phyloP scores from a whole-genome alignment of 257 asterid genomes.

The Solanum tarijense region DNA sequence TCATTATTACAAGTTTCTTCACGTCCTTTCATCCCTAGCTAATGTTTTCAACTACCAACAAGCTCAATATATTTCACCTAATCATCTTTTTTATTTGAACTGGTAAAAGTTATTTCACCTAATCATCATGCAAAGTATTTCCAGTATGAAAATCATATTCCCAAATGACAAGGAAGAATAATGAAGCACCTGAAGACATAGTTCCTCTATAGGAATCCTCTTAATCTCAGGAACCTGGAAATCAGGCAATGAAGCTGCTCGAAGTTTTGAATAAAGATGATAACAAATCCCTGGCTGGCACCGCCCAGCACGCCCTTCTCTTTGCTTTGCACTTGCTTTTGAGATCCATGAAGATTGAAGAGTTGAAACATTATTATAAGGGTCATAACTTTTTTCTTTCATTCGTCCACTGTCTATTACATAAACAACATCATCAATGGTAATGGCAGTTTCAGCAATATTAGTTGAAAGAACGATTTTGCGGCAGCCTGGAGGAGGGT shows the following conservation, averaged over 20 bases:
- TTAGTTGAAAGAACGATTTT: constrained; percentile 88
- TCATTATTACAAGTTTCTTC: not conserved
- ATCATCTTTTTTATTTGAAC: not conserved
- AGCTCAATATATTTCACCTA: not conserved
- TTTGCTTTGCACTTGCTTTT: constrained; percentile 86
- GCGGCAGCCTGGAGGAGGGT: constrained; percentile 66
- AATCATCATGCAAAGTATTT: not conserved
- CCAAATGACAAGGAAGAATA: not conserved
- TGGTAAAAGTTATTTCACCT: not conserved
- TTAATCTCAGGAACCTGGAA: constrained; percentile 93
- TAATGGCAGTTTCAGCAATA: constrained; percentile 90
- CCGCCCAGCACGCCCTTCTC: constrained; percentile 97
- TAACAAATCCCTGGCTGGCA: constrained; percentile 92
- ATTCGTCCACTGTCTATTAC: constrained; percentile 90
- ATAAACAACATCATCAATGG: constrained; percentile 88
- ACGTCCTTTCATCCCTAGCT: not conserved
- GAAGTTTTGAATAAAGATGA: constrained; percentile 72
- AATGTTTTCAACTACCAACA: not conserved
- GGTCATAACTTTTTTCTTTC: constrained; percentile 91
- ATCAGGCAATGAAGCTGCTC: constrained; percentile 66
- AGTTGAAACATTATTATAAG: constrained; percentile 74
- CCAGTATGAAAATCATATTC: not conserved
- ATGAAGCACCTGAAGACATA: constrained; percentile 69
- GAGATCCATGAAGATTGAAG: constrained; percentile 93
- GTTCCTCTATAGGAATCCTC: constrained; percentile 92